Evolutionary conservation across 352 stramenopile species (phyloP), one percentile per base, ranked within the genome.

Genomic region (Phytophthora sp.): DNA sequence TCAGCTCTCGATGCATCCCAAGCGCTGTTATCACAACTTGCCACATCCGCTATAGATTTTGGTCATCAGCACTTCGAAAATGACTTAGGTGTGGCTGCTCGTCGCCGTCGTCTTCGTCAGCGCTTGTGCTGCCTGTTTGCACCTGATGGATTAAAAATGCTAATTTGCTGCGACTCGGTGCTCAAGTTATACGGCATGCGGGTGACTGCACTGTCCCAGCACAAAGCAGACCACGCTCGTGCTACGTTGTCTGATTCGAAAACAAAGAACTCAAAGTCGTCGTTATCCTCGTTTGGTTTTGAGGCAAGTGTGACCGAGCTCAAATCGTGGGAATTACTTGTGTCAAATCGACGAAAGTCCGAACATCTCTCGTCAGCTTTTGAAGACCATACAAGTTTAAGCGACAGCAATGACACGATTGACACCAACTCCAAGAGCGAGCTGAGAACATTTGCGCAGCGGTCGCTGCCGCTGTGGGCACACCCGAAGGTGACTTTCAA

Each of bases 401-500:
- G 5, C 32, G 43, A 13, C 44, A 50, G 31, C 38, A 38, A 34
- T 27, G 17, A 28, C 30, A 24, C 57, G 23, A 44, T 65, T 37
- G 49, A 72, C 27, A 37, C 17, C 38, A 78, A 60, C 45, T 30
- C 49, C 10, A 89, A 82, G 48, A 90, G 74, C 54, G 85, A 94
- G 59, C 55, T 94, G 20, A 79, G 82, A 20, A 89, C 85, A 9
- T 92, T 82, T 63, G 67, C 73, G 12, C 82, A 86, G 55, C 68
- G 79, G 37, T 82, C 76, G 11, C 46, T 94, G 15, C 83, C 85
- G 13, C 46, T 94, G 3, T 94, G 85, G 85, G 85, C 85, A 0
- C 85, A 92, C 43, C 85, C 85, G 15, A 94, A 92, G 52, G 75
- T 90, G 34, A 77, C 62, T 9, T 94, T 94, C 51, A 76, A 69